phyloP scores from a whole-genome alignment of 495 filamentous ascomycete genomes.

The Tuber melanosporum region DNA sequence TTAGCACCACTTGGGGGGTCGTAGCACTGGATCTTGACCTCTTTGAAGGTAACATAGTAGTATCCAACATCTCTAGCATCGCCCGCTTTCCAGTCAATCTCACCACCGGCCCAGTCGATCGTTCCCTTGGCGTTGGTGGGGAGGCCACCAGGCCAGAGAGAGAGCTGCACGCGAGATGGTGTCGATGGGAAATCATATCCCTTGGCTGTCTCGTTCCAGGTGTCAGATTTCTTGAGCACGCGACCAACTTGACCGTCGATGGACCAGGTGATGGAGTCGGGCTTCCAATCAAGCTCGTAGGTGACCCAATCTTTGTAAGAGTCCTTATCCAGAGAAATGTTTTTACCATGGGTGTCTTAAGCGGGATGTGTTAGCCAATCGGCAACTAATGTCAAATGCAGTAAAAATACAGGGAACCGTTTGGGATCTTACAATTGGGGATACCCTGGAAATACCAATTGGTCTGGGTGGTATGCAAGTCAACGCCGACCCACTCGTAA shows the following conservation, averaged over 20 bases:
- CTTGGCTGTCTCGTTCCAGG: conserved; percentile 76
- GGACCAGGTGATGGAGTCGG: conserved; percentile 75
- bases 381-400: neutral
- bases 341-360: conserved; percentile 64
- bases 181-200: conserved; percentile 88
- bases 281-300: conserved; percentile 90
- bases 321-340: conserved; percentile 59
- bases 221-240: conserved; percentile 63
- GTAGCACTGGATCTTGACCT: conserved; percentile 80
- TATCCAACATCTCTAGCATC: conserved; percentile 80
- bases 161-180: conserved; percentile 86
- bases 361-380: neutral
- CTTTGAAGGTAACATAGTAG: conserved; percentile 75
- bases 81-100: conserved; percentile 74
- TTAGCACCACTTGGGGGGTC: conserved; percentile 55
- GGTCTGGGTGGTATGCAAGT: conserved; percentile 71
- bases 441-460: conserved; percentile 98
- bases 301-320: conserved; percentile 77
- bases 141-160: conserved; percentile 89
- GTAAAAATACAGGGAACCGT: neutral
- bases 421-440: conserved; percentile 67
- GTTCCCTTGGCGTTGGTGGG: conserved; percentile 74
- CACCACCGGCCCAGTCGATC: conserved; percentile 83
- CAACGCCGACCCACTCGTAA: conserved; percentile 84
- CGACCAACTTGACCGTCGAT: conserved; percentile 74